Evolutionary conservation across 1,139 yeast species (phyloP), one percentile per base, ranked within the genome.

Genomic region (Debaryomyces psychrophilus): DNA sequence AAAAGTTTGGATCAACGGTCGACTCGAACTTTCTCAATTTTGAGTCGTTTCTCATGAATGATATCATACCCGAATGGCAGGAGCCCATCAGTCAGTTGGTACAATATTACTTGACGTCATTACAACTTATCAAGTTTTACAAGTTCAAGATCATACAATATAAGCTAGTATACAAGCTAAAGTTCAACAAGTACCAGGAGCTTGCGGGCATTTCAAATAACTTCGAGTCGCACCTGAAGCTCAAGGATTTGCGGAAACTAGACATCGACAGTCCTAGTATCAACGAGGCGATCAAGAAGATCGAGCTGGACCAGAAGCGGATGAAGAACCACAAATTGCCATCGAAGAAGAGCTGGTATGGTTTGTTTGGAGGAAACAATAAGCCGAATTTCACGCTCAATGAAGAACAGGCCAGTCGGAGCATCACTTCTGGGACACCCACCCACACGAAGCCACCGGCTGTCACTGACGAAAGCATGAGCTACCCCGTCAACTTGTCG

Each of bases 1-100:
- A 76, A 51, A 73, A 69, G 49, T 75, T 76, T 55, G 81, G 81
- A 2, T 71, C 77, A 6, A 71, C 77, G 2, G 66, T 75, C 38
- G 81, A 76, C 54, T 62, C 68, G 45, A 68, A 63, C 45, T 76
- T 73, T 46, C 59, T 76, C 37, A 70, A 68, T 51, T 70, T 65
- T 46, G 81, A 76, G 55, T 64, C 69, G 17, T 75, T 72, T 49
- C 54, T 71, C 3, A 55, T 64, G 34, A 59, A 65, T 36, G 59
- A 62, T 35, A 65, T 73, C 37, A 62, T 74, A 6, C 76, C 79
- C 1, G 65, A 69, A 44, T 75, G 79, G 79, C 77, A 75, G 50
- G 81, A 76, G 51, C 76, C 77, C 9, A 64, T 73, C 26, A 66
- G 69, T 51, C 79, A 73, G 53, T 55, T 74, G 43, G 63, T 68